Evolutionary conservation across 2,329 filamentous ascomycete genomes (phyloP).

Genomic region (Pseudogymnoascus sp.): DNA sequence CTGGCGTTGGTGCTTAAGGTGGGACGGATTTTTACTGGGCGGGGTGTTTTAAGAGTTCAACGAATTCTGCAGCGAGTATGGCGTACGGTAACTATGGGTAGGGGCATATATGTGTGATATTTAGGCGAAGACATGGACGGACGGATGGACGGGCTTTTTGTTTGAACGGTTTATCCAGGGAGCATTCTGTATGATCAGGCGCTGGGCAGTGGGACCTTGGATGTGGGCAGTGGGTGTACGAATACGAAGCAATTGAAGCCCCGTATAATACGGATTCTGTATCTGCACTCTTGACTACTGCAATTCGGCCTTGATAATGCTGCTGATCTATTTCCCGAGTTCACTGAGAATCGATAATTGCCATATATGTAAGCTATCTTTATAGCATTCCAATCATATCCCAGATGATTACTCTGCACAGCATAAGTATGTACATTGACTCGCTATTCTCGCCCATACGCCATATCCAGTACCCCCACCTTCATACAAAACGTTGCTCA

Average conservation of each 20-base stretch:
- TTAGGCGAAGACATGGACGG: not conserved
- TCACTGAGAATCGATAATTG: not conserved
- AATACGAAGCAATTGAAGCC: not conserved
- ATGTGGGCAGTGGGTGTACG: not conserved
- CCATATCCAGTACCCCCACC: not conserved
- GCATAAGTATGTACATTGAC: not conserved
- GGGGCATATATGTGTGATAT: not conserved
- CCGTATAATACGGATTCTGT: not conserved
- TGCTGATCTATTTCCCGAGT: not conserved
- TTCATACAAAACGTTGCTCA: slow-evolving; percentile 2
- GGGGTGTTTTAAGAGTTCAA: not conserved
- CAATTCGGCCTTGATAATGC: not conserved
- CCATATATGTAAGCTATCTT: not conserved
- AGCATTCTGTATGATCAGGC: slow-evolving; percentile 1
- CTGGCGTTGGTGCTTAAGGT: not conserved
- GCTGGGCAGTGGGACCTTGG: not conserved
- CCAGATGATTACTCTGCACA: not conserved
- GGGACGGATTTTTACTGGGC: not conserved
- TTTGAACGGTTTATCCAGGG: not conserved
- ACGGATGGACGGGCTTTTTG: not conserved
- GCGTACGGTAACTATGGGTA: not conserved
- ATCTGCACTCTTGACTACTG: not conserved
- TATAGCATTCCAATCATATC: not conserved
- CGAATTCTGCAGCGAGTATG: not conserved
- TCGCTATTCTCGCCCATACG: not conserved